Base-by-base conservation (phyloP, 2,329 filamentous ascomycete genomes). In the Coniochaeta sp. region DNA sequence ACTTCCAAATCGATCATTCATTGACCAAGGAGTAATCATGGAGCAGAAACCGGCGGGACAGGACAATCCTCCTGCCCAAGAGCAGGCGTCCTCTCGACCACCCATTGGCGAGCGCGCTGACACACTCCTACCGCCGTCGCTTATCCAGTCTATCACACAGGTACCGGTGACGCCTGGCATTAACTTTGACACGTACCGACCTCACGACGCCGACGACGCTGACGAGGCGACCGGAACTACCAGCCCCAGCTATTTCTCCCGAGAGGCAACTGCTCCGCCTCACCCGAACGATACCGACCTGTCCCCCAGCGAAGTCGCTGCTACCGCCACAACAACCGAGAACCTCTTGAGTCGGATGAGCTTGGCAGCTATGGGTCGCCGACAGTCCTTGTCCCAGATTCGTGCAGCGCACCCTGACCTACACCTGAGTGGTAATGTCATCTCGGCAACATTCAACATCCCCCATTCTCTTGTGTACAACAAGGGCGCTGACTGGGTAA, bases 361-460 rank as follows among this genome's bases (percentile, higher is more conserved):
- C 66, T 67, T 75, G 62, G 68, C 71, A 58, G 67, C 69, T 58
- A 78, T 77, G 72, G 77, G 76, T 61, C 66, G 68, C 55, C 76
- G 75, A 60, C 77, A 84, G 66, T 83, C 82, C 38, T 71, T 87
- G 59, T 75, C 78, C 28, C 82, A 86, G 58, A 79, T 85, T 63
- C 78, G 79, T 66, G 76, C 79, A 60, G 79, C 78, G 60, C 81
- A 84, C 65, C 84, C 84, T 9, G 79, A 83, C 62, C 71, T 88
- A 52, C 75, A 77, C 33, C 75, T 88, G 58, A 86, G 79, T 63
- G 85, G 85, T n/a, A 86, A 84, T 70, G 81, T 88, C 66, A 87
- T 88, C 65, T 88, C 85, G 1, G 84, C 81, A 22, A 86, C 84
- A 19, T 88, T 88, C 66, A 86, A 81, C 62, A 82, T 86, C 63